Conservation (phyloP, 148 eudicot species). For the Vaccinium vitisidaea region DNA sequence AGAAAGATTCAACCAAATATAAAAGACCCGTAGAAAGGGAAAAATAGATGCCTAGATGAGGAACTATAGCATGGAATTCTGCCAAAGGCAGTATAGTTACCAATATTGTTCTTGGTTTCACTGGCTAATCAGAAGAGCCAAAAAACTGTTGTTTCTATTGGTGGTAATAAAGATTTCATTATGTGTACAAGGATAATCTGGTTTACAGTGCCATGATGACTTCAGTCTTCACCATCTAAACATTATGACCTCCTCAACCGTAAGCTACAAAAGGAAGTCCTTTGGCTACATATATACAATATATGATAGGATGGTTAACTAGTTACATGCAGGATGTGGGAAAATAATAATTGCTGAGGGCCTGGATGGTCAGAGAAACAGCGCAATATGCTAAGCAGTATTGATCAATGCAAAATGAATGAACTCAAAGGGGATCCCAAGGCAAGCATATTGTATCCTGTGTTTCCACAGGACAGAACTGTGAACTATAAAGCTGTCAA, state of each 20-base stretch:
- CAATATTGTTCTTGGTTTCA: background rate
- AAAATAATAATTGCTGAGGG: background rate
- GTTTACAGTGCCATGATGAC: constrained; percentile 1
- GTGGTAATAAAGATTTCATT: background rate
- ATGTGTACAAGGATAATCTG: background rate
- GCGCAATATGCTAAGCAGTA: background rate
- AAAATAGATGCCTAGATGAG: background rate
- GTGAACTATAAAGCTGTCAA: background rate
- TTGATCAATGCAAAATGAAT: background rate
- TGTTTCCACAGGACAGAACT: background rate
- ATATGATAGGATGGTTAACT: background rate
- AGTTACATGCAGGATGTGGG: background rate
- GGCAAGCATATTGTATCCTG: background rate
- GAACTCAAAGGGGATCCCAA: constrained; percentile 6
- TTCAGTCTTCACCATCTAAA: background rate
- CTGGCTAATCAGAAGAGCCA: background rate
- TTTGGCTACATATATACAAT: background rate
- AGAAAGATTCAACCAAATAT: background rate
- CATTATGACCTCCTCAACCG: background rate
- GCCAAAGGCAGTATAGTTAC: background rate
- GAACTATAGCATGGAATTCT: background rate
- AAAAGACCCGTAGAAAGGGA: background rate
- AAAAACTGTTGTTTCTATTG: background rate
- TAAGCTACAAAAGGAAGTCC: background rate
- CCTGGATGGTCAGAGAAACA: background rate